phyloP scores from a whole-genome alignment of 2,329 filamentous ascomycete genomes.

The Teratosphaeria viscida region DNA sequence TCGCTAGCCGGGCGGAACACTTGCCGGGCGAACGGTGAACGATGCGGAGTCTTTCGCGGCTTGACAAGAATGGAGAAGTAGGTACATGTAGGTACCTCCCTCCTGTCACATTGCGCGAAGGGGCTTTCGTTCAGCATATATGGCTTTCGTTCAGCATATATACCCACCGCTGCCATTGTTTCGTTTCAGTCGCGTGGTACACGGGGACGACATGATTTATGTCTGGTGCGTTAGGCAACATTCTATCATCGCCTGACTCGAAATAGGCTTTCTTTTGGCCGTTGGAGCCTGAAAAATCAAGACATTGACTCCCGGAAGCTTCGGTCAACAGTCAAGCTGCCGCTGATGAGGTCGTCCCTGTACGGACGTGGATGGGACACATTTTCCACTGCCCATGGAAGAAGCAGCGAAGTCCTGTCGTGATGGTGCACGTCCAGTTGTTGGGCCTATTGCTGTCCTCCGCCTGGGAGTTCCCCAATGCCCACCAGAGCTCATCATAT shows the following conservation, averaged over 20 bases:
- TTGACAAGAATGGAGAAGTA: background rate
- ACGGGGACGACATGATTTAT: background rate
- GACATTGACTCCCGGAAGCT: background rate
- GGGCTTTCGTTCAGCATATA: background rate
- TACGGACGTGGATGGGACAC: too few species aligned
- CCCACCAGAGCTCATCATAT: too few species aligned
- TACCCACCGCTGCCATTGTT: too few species aligned
- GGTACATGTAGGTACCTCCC: background rate
- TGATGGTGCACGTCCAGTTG: too few species aligned
- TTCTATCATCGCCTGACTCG: background rate
- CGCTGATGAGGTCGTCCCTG: too few species aligned
- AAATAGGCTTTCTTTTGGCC: background rate
- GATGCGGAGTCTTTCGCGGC: background rate
- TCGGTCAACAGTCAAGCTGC: background rate
- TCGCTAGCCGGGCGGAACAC: background rate
- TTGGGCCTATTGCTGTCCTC: too few species aligned
- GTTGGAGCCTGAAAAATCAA: background rate
- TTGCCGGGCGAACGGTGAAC: background rate
- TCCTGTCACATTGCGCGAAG: background rate
- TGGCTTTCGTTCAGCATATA: background rate
- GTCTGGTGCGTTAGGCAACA: background rate
- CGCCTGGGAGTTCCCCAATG: too few species aligned
- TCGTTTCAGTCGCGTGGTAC: background rate
- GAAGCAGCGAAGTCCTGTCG: too few species aligned
- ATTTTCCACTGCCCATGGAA: too few species aligned